Percentiles rank a stretch among this genome's conserved stretches.
These are phyloP conservation scores for Nannochloropsis gaditana DNA, from an alignment of 108 stramenopile species.

Conservation along the genomic window DNA sequence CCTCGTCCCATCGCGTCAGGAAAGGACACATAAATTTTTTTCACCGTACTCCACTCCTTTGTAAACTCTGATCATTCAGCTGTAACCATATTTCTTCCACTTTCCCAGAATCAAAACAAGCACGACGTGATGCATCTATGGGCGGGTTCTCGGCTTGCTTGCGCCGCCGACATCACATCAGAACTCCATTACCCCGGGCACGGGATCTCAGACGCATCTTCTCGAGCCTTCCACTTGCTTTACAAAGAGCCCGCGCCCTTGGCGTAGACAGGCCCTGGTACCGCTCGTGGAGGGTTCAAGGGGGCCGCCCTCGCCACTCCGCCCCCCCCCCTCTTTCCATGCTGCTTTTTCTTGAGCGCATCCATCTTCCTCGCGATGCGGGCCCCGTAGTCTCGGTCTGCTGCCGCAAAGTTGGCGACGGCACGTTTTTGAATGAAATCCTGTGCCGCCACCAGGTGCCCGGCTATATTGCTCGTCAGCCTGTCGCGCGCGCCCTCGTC, in stretches of 20 bases:
- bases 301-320: slow-evolving; percentile 17
- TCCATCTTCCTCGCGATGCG: slow-evolving; percentile 40
- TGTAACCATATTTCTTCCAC: too few relatives aligned
- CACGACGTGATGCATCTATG: too few relatives aligned
- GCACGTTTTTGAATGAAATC: slow-evolving; percentile 60
- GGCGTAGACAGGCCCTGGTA: slow-evolving; percentile 4
- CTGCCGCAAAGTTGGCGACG: slow-evolving; percentile 59
- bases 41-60: too few relatives aligned
- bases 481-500: slow-evolving; percentile 51
- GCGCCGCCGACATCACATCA: too few relatives aligned
- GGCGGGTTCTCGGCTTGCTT: too few relatives aligned
- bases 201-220: too few relatives aligned
- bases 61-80: too few relatives aligned
- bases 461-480: slow-evolving; percentile 62
- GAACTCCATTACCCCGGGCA: too few relatives aligned
- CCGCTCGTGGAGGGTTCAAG: slow-evolving; percentile 23
- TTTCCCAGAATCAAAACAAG: too few relatives aligned
- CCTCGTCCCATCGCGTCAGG: too few relatives aligned
- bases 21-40: too few relatives aligned
- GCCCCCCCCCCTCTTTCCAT: not conserved
- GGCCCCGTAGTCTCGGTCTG: slow-evolving; percentile 55
- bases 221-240: too few relatives aligned
- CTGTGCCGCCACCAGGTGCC: slow-evolving; percentile 54
- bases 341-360: slow-evolving; percentile 22
- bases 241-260: not conserved